These are phyloP conservation scores for Boletus reticulatus DNA, from an alignment of 768 basidiomycete genomes.

Conservation along the genomic window DNA sequence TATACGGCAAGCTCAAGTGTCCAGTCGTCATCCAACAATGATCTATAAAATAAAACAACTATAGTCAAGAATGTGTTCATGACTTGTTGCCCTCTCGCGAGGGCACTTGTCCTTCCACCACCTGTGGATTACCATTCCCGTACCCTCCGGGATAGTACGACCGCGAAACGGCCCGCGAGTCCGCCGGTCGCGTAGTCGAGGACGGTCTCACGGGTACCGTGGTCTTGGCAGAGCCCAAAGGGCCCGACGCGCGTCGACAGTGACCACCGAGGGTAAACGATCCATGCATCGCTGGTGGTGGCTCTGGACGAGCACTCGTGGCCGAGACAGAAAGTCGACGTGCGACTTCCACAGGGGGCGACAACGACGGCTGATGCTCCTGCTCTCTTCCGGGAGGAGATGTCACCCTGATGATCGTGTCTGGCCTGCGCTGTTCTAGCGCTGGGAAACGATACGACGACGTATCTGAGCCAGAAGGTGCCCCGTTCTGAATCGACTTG, in stretches of 20 bases:
- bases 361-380: conserved; percentile 39
- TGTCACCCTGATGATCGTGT: conserved; percentile 35
- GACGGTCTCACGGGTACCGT: conserved; percentile 20
- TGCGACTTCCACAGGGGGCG: conserved; percentile 46
- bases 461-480: conserved; percentile 26
- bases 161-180: conserved; percentile 20
- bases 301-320: conserved; percentile 42
- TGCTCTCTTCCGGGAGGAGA: conserved; percentile 42
- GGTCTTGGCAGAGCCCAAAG: conserved; percentile 17
- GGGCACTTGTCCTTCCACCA: conserved; percentile 10
- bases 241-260: conserved; percentile 14
- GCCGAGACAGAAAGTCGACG: conserved; percentile 50
- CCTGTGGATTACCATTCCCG: conserved; percentile 10
- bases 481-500: conserved; percentile 40
- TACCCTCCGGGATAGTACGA: conserved; percentile 23
- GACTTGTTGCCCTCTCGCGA: conserved; percentile 23
- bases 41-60: conserved; percentile 1
- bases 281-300: conserved; percentile 19
- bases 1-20: conserved; percentile 11
- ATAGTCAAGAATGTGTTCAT: conserved; percentile 11
- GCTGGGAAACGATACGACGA: conserved; percentile 51
- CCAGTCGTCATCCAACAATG: conserved; percentile 7
- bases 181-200: conserved; percentile 15
- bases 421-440: conserved; percentile 33
- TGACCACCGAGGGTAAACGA: conserved; percentile 21